Conservation (phyloP, 169 alveolate species). For the Cyclospora cayetanensis region DNA sequence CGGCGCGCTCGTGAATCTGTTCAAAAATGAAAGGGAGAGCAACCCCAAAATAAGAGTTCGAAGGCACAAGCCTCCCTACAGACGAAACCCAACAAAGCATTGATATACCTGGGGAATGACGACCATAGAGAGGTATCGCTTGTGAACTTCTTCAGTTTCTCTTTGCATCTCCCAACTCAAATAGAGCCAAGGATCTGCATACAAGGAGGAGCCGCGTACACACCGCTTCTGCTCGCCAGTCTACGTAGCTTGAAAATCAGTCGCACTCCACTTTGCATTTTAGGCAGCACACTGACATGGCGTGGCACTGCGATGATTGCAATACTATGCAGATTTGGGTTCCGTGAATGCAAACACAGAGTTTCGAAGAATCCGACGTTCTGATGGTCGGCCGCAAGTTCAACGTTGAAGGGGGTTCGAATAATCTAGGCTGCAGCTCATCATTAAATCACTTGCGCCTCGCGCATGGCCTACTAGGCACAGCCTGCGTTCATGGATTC, state of each 20-base stretch:
- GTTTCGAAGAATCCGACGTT: too few relatives aligned
- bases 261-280: too few relatives aligned
- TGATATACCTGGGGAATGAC: constrained; percentile 77
- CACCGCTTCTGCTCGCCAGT: neutral
- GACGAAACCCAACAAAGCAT: constrained; percentile 7
- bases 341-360: too few relatives aligned
- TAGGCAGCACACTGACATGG: too few relatives aligned
- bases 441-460: too few relatives aligned
- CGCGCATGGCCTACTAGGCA: too few relatives aligned
- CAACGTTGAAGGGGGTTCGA: too few relatives aligned
- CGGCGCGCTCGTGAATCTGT: too few relatives aligned
- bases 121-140: constrained; percentile 79
- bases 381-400: too few relatives aligned
- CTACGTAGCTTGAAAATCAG: neutral
- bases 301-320: too few relatives aligned
- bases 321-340: neutral
- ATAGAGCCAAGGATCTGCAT: constrained; percentile 87
- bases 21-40: neutral
- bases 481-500: too few relatives aligned
- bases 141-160: constrained; percentile 84
- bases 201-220: neutral
- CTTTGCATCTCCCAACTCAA: constrained; percentile 91
- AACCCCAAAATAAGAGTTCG: neutral
- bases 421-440: too few relatives aligned
- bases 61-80: neutral